Percentiles rank a stretch among this genome's conserved stretches.
Conservation (phyloP, 225 moss, liverwort and hornwort species). For the Physcomitrellopsis africana region DNA sequence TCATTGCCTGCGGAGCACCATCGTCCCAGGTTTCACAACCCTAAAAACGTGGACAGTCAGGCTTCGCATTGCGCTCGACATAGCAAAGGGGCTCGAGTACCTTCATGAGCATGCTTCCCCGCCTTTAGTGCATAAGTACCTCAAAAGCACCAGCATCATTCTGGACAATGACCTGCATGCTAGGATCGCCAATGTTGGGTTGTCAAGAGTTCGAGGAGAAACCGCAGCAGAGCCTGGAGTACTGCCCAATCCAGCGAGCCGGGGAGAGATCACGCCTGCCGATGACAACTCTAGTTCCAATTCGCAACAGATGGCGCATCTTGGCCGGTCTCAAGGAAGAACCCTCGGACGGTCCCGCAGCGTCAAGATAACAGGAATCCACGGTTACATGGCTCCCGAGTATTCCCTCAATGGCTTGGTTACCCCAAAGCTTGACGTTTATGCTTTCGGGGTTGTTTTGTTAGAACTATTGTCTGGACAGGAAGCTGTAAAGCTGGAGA, state of each 20-base stretch:
- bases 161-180: constrained; percentile 71
- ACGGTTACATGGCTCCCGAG: constrained; percentile 97
- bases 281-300: constrained; percentile 17
- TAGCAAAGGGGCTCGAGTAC: constrained; percentile 89
- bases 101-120: constrained; percentile 71
- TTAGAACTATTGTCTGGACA: constrained; percentile 88
- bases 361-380: constrained; percentile 80
- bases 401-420: constrained; percentile 61
- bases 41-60: constrained; percentile 71
- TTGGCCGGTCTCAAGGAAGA: constrained; percentile 24
- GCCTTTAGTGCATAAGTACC: constrained; percentile 77
- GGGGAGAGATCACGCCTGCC: constrained; percentile 22
- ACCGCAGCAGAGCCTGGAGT: constrained; percentile 17
- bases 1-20: constrained; percentile 67
- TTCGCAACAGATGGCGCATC: constrained; percentile 1
- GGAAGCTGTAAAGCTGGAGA: constrained; percentile 66
- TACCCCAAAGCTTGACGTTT: constrained; percentile 80
- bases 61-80: constrained; percentile 75
- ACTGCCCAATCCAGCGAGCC: constrained; percentile 5
- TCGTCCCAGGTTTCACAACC: constrained; percentile 63
- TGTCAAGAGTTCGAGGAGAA: constrained; percentile 79
- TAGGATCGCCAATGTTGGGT: constrained; percentile 75
- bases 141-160: constrained; percentile 81
- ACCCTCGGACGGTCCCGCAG: constrained; percentile 68
- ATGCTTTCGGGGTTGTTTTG: constrained; percentile 80